A percentile compares a stretch with the other conserved stretches of the same genome.
Evolutionary conservation across 169 alveolate genomes (phyloP).

Genomic region (Plasmodium knowlesi): DNA sequence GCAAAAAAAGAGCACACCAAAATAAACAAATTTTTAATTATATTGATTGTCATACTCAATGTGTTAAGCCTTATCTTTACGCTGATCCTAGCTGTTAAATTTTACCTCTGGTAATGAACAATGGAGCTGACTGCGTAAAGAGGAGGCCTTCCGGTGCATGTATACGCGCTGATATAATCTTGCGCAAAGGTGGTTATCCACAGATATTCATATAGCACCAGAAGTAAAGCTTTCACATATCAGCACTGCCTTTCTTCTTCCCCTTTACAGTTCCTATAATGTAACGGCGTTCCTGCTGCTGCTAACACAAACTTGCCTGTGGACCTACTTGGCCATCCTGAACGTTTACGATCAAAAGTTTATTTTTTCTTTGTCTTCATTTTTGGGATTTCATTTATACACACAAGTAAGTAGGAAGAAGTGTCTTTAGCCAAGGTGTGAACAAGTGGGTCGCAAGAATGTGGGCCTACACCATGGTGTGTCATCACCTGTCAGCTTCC

Average conservation of each 20-base stretch:
- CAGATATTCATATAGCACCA: not conserved
- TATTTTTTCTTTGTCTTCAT: slow-evolving; percentile 47
- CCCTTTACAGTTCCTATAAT: slow-evolving; percentile 42
- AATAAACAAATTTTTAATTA: slow-evolving; percentile 46
- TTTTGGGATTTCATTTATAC: slow-evolving; percentile 62
- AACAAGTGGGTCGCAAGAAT: not conserved
- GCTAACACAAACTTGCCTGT: slow-evolving; percentile 63
- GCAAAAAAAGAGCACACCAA: slow-evolving; percentile 61
- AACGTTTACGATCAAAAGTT: slow-evolving; percentile 59
- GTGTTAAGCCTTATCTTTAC: slow-evolving; percentile 41
- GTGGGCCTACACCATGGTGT: not conserved
- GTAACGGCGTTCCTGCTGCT: slow-evolving; percentile 62
- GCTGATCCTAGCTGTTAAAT: slow-evolving; percentile 29
- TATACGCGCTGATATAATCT: not conserved
- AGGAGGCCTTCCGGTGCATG: not conserved
- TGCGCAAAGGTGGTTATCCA: not conserved
- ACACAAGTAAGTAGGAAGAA: slow-evolving; percentile 46
- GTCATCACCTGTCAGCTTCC: not conserved
- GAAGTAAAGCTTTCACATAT: not conserved
- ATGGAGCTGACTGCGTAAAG: not conserved
- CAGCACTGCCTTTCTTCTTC: not conserved
- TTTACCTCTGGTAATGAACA: slow-evolving; percentile 54
- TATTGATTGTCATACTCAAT: slow-evolving; percentile 33
- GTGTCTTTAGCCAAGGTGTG: not conserved
- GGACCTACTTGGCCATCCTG: slow-evolving; percentile 66